Evolutionary conservation across 305 asterid genomes (phyloP).

Genomic region (Nicotiana rustica): DNA sequence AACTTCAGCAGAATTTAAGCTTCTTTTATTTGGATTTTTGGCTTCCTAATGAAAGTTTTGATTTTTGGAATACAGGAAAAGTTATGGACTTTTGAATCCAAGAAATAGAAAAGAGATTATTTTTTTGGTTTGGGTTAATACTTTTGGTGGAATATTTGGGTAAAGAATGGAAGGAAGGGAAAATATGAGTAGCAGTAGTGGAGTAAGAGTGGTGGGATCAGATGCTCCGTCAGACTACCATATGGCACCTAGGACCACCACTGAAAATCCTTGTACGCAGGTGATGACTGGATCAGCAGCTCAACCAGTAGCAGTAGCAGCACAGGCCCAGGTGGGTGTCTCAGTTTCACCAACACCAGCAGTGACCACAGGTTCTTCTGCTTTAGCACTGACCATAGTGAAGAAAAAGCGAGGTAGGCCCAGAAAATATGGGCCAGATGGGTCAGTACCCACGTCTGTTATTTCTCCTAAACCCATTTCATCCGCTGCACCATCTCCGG

Average conservation of each 20-base stretch:
- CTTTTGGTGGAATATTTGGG: not conserved
- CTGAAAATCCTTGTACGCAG: slow-evolving; percentile 44
- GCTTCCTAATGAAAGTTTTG: not conserved
- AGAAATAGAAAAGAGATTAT: not conserved
- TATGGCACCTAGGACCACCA: slow-evolving; percentile 66
- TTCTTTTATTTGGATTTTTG: slow-evolving; percentile 14
- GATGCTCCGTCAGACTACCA: slow-evolving; percentile 84
- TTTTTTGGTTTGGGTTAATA: not conserved
- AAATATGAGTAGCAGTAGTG: slow-evolving; percentile 49
- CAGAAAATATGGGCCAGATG: slow-evolving; percentile 78
- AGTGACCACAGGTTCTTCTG: slow-evolving; percentile 41
- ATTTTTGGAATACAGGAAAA: not conserved
- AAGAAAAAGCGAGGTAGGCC: slow-evolving; percentile 92
- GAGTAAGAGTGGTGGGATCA: slow-evolving; percentile 84
- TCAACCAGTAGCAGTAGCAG: slow-evolving; percentile 35
- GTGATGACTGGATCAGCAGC: slow-evolving; percentile 53
- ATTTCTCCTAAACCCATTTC: slow-evolving; percentile 85
- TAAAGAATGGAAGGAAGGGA: slow-evolving; percentile 60
- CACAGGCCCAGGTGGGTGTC: slow-evolving; percentile 38
- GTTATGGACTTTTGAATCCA: not conserved
- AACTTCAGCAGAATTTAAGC: slow-evolving; percentile 22
- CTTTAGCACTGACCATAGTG: slow-evolving; percentile 34
- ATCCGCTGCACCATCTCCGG: slow-evolving; percentile 75
- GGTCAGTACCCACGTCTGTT: slow-evolving; percentile 47
- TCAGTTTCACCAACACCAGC: slow-evolving; percentile 46